Conservation (phyloP, 2,329 filamentous ascomycete species). For the Diplodia corticola region DNA sequence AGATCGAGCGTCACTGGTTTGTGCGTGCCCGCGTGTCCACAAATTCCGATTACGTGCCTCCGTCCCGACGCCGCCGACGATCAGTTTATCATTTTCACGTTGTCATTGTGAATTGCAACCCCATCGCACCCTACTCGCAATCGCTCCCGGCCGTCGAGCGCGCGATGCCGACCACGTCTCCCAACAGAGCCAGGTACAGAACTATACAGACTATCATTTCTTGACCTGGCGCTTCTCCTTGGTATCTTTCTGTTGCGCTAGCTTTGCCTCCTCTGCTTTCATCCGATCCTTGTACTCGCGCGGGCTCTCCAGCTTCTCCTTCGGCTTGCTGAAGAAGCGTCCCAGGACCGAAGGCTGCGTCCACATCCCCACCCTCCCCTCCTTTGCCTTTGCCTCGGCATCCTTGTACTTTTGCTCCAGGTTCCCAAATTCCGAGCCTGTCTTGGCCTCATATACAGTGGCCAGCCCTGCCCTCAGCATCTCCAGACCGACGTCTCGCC, state of each 20-base stretch:
- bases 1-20: neutral
- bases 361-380: constrained; percentile 65
- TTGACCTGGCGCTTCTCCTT: constrained; percentile 6
- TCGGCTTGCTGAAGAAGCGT: constrained; percentile 49
- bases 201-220: neutral
- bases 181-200: neutral
- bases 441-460: constrained; percentile 91
- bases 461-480: constrained; percentile 86
- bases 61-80: constrained; percentile 2
- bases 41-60: neutral
- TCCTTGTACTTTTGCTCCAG: constrained; percentile 62
- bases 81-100: constrained; percentile 15
- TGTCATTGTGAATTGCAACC: constrained; percentile 7
- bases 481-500: constrained; percentile 80
- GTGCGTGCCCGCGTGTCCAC: constrained; percentile 3
- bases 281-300: constrained; percentile 77
- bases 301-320: constrained; percentile 68
- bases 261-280: constrained; percentile 43
- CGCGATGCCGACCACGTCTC: neutral
- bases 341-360: constrained; percentile 45
- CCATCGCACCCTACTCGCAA: neutral
- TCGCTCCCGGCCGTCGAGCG: neutral
- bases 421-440: constrained; percentile 82
- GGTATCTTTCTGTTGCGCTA: constrained; percentile 30
- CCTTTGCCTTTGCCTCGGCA: constrained; percentile 58